phyloP scores from a whole-genome alignment of 768 basidiomycete species.

The Calvatia gigantea region DNA sequence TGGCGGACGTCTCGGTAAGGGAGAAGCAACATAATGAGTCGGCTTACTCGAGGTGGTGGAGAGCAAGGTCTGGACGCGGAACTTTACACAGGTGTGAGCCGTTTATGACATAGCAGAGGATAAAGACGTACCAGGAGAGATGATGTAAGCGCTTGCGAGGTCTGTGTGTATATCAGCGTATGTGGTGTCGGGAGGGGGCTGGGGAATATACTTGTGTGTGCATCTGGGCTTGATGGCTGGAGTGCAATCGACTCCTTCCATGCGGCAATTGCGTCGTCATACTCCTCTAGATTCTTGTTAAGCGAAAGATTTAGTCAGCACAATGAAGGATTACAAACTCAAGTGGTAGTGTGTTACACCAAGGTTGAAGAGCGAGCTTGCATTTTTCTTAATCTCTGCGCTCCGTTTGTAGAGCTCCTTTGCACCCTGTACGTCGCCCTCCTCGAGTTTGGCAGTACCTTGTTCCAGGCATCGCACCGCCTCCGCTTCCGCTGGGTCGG shows the following conservation, averaged over 20 bases:
- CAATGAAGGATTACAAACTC: constrained; percentile 44
- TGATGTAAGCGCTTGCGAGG: constrained; percentile 86
- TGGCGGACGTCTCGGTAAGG: constrained; percentile 32
- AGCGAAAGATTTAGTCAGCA: neutral
- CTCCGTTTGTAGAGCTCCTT: constrained; percentile 77
- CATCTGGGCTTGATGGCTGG: constrained; percentile 81
- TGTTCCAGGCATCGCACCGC: constrained; percentile 77
- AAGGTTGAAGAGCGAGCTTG: constrained; percentile 82
- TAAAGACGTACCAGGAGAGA: constrained; percentile 46
- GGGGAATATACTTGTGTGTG: constrained; percentile 72
- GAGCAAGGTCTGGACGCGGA: constrained; percentile 79
- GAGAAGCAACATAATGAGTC: constrained; percentile 22
- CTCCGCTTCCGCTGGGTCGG: constrained; percentile 80
- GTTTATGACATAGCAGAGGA: constrained; percentile 4
- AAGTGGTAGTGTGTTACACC: constrained; percentile 90
- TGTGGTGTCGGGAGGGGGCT: constrained; percentile 4
- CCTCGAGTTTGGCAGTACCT: constrained; percentile 81
- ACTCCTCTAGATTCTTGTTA: constrained; percentile 61
- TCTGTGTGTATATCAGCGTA: constrained; percentile 40
- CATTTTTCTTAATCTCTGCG: constrained; percentile 73
- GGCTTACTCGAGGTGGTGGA: constrained; percentile 76
- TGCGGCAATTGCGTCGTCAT: constrained; percentile 76
- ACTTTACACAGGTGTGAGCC: constrained; percentile 28
- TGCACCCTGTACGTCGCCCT: constrained; percentile 79
- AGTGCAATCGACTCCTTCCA: constrained; percentile 85